Evolutionary conservation across 139 green algal species (phyloP).

Genomic region (Yamagishiella unicocca): DNA sequence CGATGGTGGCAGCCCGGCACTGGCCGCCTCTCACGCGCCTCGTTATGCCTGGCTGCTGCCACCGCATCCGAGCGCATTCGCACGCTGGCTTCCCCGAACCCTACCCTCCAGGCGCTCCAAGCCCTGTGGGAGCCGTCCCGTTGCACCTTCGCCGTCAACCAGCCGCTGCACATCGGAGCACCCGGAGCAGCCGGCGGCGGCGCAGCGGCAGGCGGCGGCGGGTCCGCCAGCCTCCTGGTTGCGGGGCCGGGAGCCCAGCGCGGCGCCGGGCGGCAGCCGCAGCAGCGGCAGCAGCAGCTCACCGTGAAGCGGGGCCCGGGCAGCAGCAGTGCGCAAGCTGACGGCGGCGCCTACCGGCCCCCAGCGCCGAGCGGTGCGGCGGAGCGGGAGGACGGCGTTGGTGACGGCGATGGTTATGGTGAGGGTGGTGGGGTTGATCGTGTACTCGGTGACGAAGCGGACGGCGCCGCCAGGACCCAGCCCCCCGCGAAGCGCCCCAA

Average conservation of each 20-base stretch:
- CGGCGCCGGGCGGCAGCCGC: background rate
- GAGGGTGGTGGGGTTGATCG: background rate
- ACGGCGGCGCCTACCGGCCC: too few species aligned
- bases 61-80: too few species aligned
- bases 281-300: conserved; percentile 14
- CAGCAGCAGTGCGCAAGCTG: background rate
- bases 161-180: background rate
- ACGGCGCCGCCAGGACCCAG: background rate
- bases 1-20: too few species aligned
- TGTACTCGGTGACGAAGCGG: conserved; percentile 46
- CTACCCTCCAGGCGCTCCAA: conserved; percentile 70
- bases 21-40: too few species aligned
- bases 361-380: too few species aligned
- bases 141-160: conserved; percentile 73
- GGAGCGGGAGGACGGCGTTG: background rate
- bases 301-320: background rate
- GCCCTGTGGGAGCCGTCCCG: conserved; percentile 75
- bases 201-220: conserved; percentile 18
- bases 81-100: too few species aligned
- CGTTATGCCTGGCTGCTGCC: too few species aligned
- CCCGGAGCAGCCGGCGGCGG: background rate
- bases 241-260: background rate
- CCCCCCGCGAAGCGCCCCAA: background rate
- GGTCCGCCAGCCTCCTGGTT: conserved; percentile 12
- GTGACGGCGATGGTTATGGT: background rate